Evolutionary conservation across 768 basidiomycete genomes (phyloP).

Genomic region (Lanmaoa rubissima): DNA sequence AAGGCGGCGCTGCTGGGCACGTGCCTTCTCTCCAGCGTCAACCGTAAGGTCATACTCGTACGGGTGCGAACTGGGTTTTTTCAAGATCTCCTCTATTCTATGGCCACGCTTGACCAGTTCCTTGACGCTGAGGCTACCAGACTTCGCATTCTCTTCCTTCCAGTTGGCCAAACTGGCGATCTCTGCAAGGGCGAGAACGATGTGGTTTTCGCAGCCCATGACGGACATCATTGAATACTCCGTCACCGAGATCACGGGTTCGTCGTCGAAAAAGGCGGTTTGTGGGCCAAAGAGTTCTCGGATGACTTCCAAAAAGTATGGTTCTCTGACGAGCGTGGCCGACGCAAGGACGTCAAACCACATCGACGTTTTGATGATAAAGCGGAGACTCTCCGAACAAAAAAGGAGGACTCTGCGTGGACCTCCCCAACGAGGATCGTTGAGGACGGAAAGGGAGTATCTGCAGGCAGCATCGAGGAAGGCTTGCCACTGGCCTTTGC

Average conservation of each 20-base stretch:
- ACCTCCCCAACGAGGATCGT: slow-evolving; percentile 35
- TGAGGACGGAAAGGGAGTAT: slow-evolving; percentile 53
- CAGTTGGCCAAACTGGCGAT: slow-evolving; percentile 62
- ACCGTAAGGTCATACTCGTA: background rate
- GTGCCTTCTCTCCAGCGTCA: slow-evolving; percentile 4
- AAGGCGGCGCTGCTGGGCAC: slow-evolving; percentile 39
- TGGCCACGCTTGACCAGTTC: slow-evolving; percentile 55
- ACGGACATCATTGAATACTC: slow-evolving; percentile 73
- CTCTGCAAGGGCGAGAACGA: slow-evolving; percentile 78
- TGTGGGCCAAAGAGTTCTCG: slow-evolving; percentile 48
- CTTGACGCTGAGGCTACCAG: slow-evolving; percentile 55
- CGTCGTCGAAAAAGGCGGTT: slow-evolving; percentile 25
- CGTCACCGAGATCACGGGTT: slow-evolving; percentile 37
- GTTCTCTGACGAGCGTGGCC: slow-evolving; percentile 59
- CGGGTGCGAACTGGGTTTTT: slow-evolving; percentile 14
- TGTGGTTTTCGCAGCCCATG: slow-evolving; percentile 82
- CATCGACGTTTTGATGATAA: slow-evolving; percentile 80
- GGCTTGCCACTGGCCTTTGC: slow-evolving; percentile 62
- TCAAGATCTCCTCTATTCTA: slow-evolving; percentile 46
- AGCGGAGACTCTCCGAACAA: slow-evolving; percentile 53
- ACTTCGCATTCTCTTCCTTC: slow-evolving; percentile 47
- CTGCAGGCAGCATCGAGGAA: slow-evolving; percentile 62
- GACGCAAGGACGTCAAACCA: slow-evolving; percentile 88
- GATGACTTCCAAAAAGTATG: slow-evolving; percentile 57
- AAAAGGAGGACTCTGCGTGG: slow-evolving; percentile 44